Base-by-base conservation (phyloP, 371 early-diverging fungal genomes). In the Mortierella sp. region DNA sequence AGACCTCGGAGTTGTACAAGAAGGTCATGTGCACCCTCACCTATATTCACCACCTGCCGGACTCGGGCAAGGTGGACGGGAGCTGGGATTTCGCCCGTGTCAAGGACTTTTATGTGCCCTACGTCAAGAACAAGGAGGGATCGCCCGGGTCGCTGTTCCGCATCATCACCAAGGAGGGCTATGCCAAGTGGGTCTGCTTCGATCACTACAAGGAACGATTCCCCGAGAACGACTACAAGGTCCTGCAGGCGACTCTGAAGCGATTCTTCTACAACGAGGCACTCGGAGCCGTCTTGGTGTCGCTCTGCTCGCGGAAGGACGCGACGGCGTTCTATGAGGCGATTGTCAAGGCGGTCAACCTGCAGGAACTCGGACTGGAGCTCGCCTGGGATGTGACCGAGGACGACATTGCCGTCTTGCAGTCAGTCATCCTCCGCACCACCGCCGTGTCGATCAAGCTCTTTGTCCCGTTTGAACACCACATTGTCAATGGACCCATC, bases 181-280 rank as follows among this genome's bases (percentile, higher is more conserved):
- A 68, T 24, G 73, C 66, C 5, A 73, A 74, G 34, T 74, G 75
- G 75, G 75, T 74, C 4, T 74, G 75, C 14, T 65, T 65, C 34
- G 76, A 76, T 37, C 76, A 76, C 44, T 76, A 76, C 40, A 70
- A 70, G 22, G 73, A 72, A 39, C 44, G 66, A 31, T 72, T 72
- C 37, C 73, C 73, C 5, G 65, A 53, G 48, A 76, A 76, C 48
- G 70, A 76, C 50, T 64, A 55, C 58, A 61, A 64, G 66, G 37
- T 72, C 8, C 34, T 72, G 24, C 73, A 66, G 44, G 53, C 41
- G 39, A 53, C 66, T 11, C 55, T 72, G n/a, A 72, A 72, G n/a
- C 64, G 66, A 14, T 72, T 72, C 44, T 72, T 72, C 40, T 72
- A 66, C 53, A 72, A 72, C n/a, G 73, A 72, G 22, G 73, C 73